Evolutionary conservation across 352 stramenopile genomes (phyloP), one percentile per base, ranked within the genome.

Genomic region (Phytophthora citrophthora): DNA sequence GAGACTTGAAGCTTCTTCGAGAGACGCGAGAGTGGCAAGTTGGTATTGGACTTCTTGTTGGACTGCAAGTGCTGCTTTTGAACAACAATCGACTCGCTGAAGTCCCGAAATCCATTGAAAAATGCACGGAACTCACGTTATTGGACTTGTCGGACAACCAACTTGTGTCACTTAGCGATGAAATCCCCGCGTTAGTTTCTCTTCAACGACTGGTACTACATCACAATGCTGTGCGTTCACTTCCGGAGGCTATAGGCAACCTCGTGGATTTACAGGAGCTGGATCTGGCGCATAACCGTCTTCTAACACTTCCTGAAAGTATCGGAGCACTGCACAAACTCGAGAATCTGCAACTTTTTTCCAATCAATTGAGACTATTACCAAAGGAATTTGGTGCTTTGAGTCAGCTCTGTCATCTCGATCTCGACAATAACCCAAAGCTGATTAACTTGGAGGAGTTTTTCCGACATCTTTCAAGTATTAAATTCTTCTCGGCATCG

Each of bases 21-120:
- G 83, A 92, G 55, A 92, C 81, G 8, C 68, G 79, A 27, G 81
- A 90, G 54, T 92, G 83, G 83, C 79, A 89, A n/a, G 76, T 92
- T 7, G 77, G 81, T 4, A 61, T 92, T 10, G 81, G 83, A 0
- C 57, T 91, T 24, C 62, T 89, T 11, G 60, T 49, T 3, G 49
- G 54, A 2, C 61, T 93, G 2, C 20, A 75, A 27, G 64, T 74
- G 15, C 68, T 93, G 1, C 64, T 79, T 32, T 59, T 93, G 23
- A 72, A 61, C 15, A 70, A 91, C 66, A 93, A 93, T 68, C 50
- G 49, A 6, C 73, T 93, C 8, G 41, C 61, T 0, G 32, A 68
- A 39, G 62, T 74, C 3, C 81, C 81, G 0, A 77, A 69, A 26
- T 90, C 79, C 12, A 79, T 90, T 23, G 75, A 80, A 4, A 77